phyloP scores from a whole-genome alignment of 257 asterid species.

The Knoxia roxburghii region DNA sequence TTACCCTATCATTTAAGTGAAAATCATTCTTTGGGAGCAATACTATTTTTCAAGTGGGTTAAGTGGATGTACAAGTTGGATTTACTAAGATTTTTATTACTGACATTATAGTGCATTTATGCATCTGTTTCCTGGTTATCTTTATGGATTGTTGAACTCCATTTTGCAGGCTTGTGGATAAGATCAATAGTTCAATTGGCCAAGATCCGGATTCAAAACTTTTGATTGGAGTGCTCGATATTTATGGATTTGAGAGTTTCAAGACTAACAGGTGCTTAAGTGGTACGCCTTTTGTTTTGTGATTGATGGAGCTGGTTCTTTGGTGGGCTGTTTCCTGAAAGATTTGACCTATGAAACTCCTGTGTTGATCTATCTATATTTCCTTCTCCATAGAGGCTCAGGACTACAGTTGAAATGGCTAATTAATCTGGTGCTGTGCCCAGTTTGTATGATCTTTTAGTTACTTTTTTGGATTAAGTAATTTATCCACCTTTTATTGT shows the following conservation, averaged over 20 bases:
- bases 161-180: conserved; percentile 48
- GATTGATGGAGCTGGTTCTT: conserved; percentile 9
- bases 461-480: not conserved
- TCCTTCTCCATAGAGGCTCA: conserved; percentile 5
- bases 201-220: conserved; percentile 44
- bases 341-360: not conserved
- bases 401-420: not conserved
- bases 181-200: conserved; percentile 43
- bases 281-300: conserved; percentile 32
- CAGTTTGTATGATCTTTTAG: not conserved
- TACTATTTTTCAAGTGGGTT: not conserved
- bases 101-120: conserved; percentile 3
- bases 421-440: not conserved
- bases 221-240: conserved; percentile 51
- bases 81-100: not conserved
- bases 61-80: not conserved
- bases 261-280: conserved; percentile 61
- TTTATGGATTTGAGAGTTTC: conserved; percentile 55
- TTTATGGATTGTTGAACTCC: conserved; percentile 2
- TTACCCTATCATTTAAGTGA: not conserved
- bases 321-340: not conserved
- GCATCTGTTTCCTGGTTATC: not conserved
- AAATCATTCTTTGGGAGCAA: not conserved
- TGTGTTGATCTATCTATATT: not conserved
- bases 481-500: not conserved